phyloP scores from a whole-genome alignment of 169 alveolate genomes.

The Babesia microti region DNA sequence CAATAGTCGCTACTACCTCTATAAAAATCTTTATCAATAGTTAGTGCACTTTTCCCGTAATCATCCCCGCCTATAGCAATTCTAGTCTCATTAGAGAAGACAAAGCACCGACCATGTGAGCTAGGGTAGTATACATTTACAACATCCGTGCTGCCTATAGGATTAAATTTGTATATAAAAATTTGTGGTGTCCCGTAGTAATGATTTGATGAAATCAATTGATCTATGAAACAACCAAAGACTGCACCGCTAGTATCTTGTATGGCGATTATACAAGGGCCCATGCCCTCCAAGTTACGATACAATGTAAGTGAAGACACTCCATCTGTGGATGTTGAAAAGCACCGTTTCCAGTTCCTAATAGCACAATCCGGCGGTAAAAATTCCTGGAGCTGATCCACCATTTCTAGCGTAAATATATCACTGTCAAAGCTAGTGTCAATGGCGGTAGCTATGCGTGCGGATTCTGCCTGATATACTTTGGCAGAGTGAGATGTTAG shows the following conservation, averaged over 20 bases:
- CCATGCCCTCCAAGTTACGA: slow-evolving; percentile 56
- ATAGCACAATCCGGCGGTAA: slow-evolving; percentile 61
- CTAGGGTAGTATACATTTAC: slow-evolving; percentile 23
- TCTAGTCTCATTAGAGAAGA: slow-evolving; percentile 30
- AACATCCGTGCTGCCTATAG: slow-evolving; percentile 5
- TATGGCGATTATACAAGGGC: slow-evolving; percentile 63
- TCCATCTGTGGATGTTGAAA: slow-evolving; percentile 53
- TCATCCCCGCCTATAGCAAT: slow-evolving; percentile 43
- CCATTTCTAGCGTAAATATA: slow-evolving; percentile 46
- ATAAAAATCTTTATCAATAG: slow-evolving; percentile 24
- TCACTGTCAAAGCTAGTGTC: slow-evolving; percentile 4
- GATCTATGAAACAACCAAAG: slow-evolving; percentile 71
- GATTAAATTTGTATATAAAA: slow-evolving; percentile 59
- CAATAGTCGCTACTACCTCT: slow-evolving; percentile 35
- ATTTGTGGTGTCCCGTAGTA: slow-evolving; percentile 76
- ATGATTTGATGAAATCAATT: slow-evolving; percentile 46
- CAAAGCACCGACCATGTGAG: slow-evolving; percentile 29
- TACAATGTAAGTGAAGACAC: slow-evolving; percentile 61
- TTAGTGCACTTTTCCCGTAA: slow-evolving; percentile 32
- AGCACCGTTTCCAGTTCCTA: slow-evolving; percentile 56
- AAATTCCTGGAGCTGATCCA: slow-evolving; percentile 38
- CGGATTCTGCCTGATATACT: not conserved
- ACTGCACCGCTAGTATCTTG: slow-evolving; percentile 65
- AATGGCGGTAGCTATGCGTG: not conserved
- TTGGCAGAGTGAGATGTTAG: not conserved